Conservation (phyloP, 208 protist genomes). For the Acanthamoeba royreba region DNA sequence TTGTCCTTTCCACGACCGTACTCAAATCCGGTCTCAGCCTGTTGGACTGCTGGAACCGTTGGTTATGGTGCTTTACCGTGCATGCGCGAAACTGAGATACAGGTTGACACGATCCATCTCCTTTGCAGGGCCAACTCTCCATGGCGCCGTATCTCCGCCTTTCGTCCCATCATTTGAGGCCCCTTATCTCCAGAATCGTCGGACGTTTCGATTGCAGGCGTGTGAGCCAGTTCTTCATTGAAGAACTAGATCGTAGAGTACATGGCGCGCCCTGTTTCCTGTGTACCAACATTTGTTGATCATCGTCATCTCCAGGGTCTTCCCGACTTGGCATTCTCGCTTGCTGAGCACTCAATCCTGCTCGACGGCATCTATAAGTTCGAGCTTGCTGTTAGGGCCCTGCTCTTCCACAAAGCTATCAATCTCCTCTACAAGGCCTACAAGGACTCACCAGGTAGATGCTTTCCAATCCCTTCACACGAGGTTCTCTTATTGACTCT, state of each 20-base stretch:
- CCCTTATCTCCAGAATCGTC: neutral
- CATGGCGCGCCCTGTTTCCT: too few relatives aligned
- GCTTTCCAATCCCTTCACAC: neutral
- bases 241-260: neutral
- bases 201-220: neutral
- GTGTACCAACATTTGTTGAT: too few relatives aligned
- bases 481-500: neutral
- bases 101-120: neutral
- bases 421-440: constrained; percentile 27
- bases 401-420: constrained; percentile 5
- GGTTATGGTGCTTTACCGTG: neutral
- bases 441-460: neutral
- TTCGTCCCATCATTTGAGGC: neutral
- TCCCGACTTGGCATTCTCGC: constrained; percentile 13
- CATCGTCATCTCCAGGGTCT: neutral
- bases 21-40: neutral
- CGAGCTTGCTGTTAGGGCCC: neutral
- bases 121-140: neutral
- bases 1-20: neutral
- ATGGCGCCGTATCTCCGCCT: neutral
- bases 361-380: neutral
- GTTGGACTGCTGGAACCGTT: constrained; percentile 12
- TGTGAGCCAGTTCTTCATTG: neutral
- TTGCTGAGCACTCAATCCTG: neutral
- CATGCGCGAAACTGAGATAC: neutral